phyloP scores from a whole-genome alignment of 2,329 filamentous ascomycete genomes.

The Aspergillus ruber region DNA sequence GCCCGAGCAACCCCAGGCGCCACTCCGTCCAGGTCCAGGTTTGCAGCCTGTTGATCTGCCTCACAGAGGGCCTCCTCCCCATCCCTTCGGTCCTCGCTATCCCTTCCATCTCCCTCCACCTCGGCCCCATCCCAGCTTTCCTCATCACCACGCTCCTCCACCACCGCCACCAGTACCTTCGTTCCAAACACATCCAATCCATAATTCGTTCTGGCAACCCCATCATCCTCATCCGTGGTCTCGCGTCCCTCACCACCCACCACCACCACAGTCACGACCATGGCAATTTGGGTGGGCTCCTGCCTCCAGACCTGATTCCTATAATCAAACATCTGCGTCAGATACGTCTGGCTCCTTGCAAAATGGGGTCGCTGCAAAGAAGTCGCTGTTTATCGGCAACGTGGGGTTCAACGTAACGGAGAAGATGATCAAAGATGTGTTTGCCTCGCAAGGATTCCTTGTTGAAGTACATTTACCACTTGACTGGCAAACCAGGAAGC shows the following conservation, averaged over 20 bases:
- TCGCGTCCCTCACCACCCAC: neutral
- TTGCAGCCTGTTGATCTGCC: neutral
- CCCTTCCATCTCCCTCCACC: neutral
- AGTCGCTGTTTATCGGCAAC: conserved; percentile 35
- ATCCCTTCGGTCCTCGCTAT: neutral
- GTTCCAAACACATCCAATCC: neutral
- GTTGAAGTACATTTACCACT: conserved; percentile 29
- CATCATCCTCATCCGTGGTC: neutral
- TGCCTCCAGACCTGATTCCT: neutral
- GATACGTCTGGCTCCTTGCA: neutral
- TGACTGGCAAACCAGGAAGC: conserved; percentile 26
- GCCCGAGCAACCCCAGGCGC: neutral
- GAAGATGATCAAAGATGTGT: conserved; percentile 29
- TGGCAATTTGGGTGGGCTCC: neutral
- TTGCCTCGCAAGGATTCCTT: conserved; percentile 32
- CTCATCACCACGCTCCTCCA: neutral
- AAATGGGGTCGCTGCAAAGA: conserved; percentile 4
- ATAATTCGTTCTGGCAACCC: neutral
- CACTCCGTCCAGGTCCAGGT: neutral
- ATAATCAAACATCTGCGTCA: neutral
- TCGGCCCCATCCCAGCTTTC: neutral
- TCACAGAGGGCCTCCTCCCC: neutral
- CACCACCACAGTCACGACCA: conserved; percentile 1
- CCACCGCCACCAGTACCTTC: neutral
- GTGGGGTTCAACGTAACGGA: conserved; percentile 34